Base-by-base conservation (phyloP, 306 rosid species). In the Pterocarpus macrocarpus region DNA sequence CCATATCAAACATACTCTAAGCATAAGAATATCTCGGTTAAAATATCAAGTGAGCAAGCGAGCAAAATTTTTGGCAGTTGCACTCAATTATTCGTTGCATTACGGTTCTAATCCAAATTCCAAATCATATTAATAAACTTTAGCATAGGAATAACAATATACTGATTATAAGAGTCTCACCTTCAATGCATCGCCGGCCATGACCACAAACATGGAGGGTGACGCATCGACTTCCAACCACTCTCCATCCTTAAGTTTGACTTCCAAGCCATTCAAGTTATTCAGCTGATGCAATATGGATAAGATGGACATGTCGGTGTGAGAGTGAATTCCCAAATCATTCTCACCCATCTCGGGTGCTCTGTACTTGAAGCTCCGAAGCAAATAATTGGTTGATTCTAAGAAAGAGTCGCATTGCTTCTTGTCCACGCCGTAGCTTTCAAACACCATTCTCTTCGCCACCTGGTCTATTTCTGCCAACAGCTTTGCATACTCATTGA, bases 181-280 rank as follows among this genome's bases (percentile, higher is more conserved):
- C 63, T 68, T 77, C 13, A 83, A 63, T 8, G 85, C 79, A 22
- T 80, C 79, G 8, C 84, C 84, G 4, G 84, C 84, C 74, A 80
- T 53, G 59, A 80, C 65, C 8, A 72, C 1, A 58, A 80, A 72
- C 38, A 62, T 52, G 49, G 78, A 28, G 30, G 32, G 84, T 1
- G 84, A 80, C 47, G 74, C 38, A 9, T 22, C 47, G 28, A 64
- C 36, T 14, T 6, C 45, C 7, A 72, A n/a, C 84, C 84, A 80
- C 10, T 80, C 49, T 15, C 77, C 71, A 38, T 64, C 59, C 67
- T 73, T 73, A 12, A 75, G 50, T 80, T 63, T 80, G 16, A 80
- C 22, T 80, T 80, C 64, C 30, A 79, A 14, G 17, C 83, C 83
- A 2, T 32, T 5, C 1, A 79, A 3, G 32, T 62, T 59, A 61